These are phyloP conservation scores for Neoboletus brunneissimus DNA, from an alignment of 768 basidiomycete genomes.

Conservation along the genomic window DNA sequence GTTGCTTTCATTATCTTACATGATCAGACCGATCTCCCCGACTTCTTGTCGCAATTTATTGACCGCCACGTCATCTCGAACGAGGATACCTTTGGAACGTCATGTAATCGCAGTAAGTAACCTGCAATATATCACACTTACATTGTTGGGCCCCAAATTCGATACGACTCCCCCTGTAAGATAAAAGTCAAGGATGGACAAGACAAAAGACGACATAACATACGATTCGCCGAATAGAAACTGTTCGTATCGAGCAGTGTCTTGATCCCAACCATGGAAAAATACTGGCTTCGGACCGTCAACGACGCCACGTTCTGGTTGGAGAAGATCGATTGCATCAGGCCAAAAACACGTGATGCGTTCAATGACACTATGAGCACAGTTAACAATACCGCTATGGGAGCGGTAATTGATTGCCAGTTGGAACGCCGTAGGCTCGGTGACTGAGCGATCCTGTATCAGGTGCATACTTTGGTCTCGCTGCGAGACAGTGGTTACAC, in stretches of 20 bases:
- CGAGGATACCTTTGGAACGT: constrained; percentile 54
- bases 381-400: constrained; percentile 71
- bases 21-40: constrained; percentile 55
- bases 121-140: constrained; percentile 23
- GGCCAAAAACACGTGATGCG: constrained; percentile 63
- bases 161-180: constrained; percentile 42
- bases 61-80: constrained; percentile 56
- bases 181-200: constrained; percentile 8
- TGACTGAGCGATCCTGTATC: constrained; percentile 14
- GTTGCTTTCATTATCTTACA: constrained; percentile 38
- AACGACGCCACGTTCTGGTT: constrained; percentile 52
- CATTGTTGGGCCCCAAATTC: constrained; percentile 69
- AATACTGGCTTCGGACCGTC: constrained; percentile 58
- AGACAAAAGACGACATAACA: constrained; percentile 1
- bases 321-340: constrained; percentile 57
- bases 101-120: not conserved
- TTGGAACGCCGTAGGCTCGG: constrained; percentile 46
- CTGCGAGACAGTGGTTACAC: constrained; percentile 10
- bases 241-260: constrained; percentile 47
- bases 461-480: constrained; percentile 15
- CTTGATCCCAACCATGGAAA: constrained; percentile 46
- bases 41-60: constrained; percentile 48
- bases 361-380: constrained; percentile 63
- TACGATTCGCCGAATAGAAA: constrained; percentile 55
- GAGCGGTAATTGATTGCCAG: constrained; percentile 67